A percentile compares a stretch with the other conserved stretches of the same genome.
Evolutionary conservation across 2,329 filamentous ascomycete species (phyloP).

Genomic region (Fusarium chlamydosporum): DNA sequence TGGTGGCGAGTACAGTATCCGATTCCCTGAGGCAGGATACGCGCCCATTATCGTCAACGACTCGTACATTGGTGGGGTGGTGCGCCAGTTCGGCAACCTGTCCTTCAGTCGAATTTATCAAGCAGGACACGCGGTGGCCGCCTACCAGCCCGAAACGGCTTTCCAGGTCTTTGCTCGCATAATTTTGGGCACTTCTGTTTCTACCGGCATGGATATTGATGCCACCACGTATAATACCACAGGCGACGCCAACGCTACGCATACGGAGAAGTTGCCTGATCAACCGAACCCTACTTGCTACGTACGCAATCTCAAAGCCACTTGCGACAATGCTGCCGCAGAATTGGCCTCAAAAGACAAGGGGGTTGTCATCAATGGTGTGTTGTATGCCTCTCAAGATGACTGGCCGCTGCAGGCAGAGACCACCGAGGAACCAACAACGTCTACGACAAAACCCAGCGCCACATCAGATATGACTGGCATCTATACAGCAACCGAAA

Average conservation of each 20-base stretch:
- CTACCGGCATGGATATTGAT: slow-evolving; percentile 68
- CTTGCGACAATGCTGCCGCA: slow-evolving; percentile 67
- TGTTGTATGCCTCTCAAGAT: slow-evolving; percentile 62
- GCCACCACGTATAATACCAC: slow-evolving; percentile 68
- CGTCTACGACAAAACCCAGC: slow-evolving; percentile 38
- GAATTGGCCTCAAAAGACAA: slow-evolving; percentile 62
- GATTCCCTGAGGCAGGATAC: slow-evolving; percentile 78
- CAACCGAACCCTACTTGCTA: slow-evolving; percentile 71
- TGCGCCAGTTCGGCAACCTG: slow-evolving; percentile 82
- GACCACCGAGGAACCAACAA: slow-evolving; percentile 45
- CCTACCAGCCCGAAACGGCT: slow-evolving; percentile 72
- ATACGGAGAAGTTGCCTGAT: slow-evolving; percentile 66
- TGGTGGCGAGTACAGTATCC: slow-evolving; percentile 61
- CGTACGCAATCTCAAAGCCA: slow-evolving; percentile 64
- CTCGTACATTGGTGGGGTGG: slow-evolving; percentile 77
- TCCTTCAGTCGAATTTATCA: slow-evolving; percentile 77
- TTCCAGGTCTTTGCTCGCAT: slow-evolving; percentile 73
- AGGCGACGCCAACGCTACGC: slow-evolving; percentile 70
- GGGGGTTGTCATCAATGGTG: slow-evolving; percentile 72
- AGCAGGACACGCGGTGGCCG: slow-evolving; percentile 73
- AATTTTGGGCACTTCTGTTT: slow-evolving; percentile 67
- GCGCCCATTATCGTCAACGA: slow-evolving; percentile 77
- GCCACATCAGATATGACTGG: slow-evolving; percentile 50
- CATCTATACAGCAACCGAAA: slow-evolving; percentile 56
- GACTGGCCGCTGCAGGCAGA: slow-evolving; percentile 59